These are phyloP conservation scores for Citrus reticulata DNA, from an alignment of 345 rosid genomes.

Conservation along the genomic window DNA sequence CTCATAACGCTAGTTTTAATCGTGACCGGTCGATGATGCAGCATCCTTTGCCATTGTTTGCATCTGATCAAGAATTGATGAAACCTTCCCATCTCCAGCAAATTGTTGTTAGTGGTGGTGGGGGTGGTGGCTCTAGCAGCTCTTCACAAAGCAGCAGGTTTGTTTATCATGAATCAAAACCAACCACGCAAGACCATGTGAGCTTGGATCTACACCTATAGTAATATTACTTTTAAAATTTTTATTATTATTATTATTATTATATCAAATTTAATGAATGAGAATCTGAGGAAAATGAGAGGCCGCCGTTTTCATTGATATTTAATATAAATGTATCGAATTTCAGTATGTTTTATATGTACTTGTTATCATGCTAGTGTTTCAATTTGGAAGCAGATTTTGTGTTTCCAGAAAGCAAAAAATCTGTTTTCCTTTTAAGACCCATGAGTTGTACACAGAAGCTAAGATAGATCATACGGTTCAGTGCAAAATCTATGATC, in stretches of 20 bases:
- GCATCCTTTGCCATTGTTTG: conserved; percentile 37
- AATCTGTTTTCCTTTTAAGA: background rate
- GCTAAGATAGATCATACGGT: conserved; percentile 1
- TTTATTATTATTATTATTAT: no score
- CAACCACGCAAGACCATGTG: conserved; percentile 68
- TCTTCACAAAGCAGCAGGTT: conserved; percentile 39
- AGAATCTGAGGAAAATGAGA: conserved; percentile 12
- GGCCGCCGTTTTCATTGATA: conserved; percentile 9
- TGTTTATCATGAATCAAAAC: conserved; percentile 42
- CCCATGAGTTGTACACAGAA: background rate
- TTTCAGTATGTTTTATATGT: background rate
- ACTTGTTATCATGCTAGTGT: background rate
- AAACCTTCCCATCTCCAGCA: conserved; percentile 21
- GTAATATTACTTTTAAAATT: background rate
- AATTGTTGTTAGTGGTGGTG: no score
- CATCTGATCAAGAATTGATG: conserved; percentile 29
- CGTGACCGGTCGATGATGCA: conserved; percentile 34
- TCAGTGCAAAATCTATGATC: conserved; percentile 8
- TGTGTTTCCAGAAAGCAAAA: conserved; percentile 3
- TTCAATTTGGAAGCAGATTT: background rate
- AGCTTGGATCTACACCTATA: conserved; percentile 98
- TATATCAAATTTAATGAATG: conserved; percentile 6
- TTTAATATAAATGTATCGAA: background rate
- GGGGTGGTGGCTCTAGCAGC: background rate
- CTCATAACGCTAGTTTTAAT: conserved; percentile 20